Base-by-base conservation (phyloP, 2,329 filamentous ascomycete species). In the Sphaerulina musiva region DNA sequence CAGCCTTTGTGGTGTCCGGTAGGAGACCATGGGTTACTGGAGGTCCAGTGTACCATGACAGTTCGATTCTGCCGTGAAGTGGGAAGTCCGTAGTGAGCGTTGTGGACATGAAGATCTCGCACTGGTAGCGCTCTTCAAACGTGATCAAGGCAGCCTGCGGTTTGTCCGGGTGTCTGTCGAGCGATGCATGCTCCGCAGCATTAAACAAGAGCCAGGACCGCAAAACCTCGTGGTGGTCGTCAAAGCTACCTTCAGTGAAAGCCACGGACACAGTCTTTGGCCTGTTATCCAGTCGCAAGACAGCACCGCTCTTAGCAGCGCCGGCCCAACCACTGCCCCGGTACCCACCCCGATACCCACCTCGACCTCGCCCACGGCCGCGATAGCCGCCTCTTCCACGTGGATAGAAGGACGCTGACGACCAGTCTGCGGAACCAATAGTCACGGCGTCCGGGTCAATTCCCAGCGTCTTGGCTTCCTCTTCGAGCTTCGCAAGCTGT, bases 251-350 rank as follows among this genome's bases (percentile, higher is more conserved):
- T 26, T 63, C 59, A 1, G 55, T 56, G 51, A 70, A 67, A 6
- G 77, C 76, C 23, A 92, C 72, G 5, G 80, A 78, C 8, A 93
- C 74, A 57, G 78, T 83, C 67, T 80, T 86, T 0, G 88, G 84
- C 43, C 88, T 78, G 67, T 91, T 90, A 65, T 93, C 88, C 20
- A 93, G 76, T 14, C 85, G 84, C 61, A 78, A 74, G 12, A 81
- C 78, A 51, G 74, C 76, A 61, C 84, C 75, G 26, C 74, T 74
- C 14, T 71, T 54, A 17, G 61, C 62, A 36, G 58, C 61, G 12
- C 59, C 86, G 5, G 72, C 73, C 58, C 64, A 74, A 11, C 74
- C 71, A 7, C 74, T 75, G 46, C 14, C 14, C 14, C 75, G 69
- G 47, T 70, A 70, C 7, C 75, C 73, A 36, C 34, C 34, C 26